phyloP scores from a whole-genome alignment of 495 filamentous ascomycete genomes.

The Aspergillus mulundensis region DNA sequence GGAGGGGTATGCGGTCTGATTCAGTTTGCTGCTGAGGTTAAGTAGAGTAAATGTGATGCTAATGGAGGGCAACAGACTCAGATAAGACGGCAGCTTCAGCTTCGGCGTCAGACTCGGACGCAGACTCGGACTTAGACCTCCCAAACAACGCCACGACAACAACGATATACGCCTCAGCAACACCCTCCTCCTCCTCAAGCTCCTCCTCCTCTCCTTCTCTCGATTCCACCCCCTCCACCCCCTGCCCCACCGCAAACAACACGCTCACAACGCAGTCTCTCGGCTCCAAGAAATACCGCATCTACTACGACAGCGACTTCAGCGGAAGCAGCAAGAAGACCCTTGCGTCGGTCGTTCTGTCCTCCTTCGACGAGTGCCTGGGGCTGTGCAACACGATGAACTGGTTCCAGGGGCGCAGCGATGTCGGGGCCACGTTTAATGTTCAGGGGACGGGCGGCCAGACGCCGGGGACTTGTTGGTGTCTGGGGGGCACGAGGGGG shows the following conservation, averaged over 20 bases:
- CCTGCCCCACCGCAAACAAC: slow-evolving; percentile 11
- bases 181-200: background rate
- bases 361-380: slow-evolving; percentile 9
- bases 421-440: slow-evolving; percentile 12
- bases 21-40: background rate
- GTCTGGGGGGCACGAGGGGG: slow-evolving; percentile 3
- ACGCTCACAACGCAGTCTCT: background rate
- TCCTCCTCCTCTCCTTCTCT: background rate
- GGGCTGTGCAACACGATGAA: slow-evolving; percentile 14
- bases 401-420: slow-evolving; percentile 11
- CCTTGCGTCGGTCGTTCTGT: slow-evolving; percentile 7
- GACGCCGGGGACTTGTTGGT: slow-evolving; percentile 15
- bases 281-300: slow-evolving; percentile 5
- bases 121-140: background rate
- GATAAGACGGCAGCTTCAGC: too few species aligned
- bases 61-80: background rate
- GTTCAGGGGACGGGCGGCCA: slow-evolving; percentile 11
- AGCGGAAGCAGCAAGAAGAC: slow-evolving; percentile 3
- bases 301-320: slow-evolving; percentile 14
- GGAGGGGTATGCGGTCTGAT: background rate
- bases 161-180: background rate
- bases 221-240: background rate
- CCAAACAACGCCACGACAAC: background rate
- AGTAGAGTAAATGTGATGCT: background rate
- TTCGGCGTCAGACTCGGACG: background rate